Evolutionary conservation across 176 grass and related monocot species (phyloP), one percentile per base, ranked within the genome.

Genomic region (Ensete ventricosum): DNA sequence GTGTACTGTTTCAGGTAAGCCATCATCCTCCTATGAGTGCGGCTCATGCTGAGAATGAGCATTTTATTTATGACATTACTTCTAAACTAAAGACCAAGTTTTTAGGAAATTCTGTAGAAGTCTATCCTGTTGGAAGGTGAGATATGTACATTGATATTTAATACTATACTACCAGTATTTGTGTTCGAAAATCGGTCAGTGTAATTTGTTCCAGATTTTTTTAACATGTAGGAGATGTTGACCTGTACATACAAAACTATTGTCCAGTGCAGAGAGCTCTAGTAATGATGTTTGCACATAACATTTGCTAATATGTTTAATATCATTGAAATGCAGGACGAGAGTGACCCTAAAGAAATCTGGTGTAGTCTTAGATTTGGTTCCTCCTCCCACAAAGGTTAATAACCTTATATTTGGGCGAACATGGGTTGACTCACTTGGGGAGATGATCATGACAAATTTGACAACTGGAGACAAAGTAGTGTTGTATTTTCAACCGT

Each of bases 1-100:
- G 10, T 26, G 8, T 55, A 29, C 24, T 2, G 8, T 34, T 57
- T 77, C 70, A 91, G 96, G 91, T 99, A 71, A 99, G 96, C 43
- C 96, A 99, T 73, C 96, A 99, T 87, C 96, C 96, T 78, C 96
- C 96, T 11, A 99, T 89, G 96, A 86, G 96, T 60, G 91, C n/a
- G 51, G 96, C 84, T 59, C 96, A 99, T 82, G 81, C 82, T 81
- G 96, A 99, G 81, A 99, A 99, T 48, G 84, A 86, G 1, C 96
- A 99, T 88, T 99, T 99, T 84, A 89, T 75, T 20, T 99, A 99
- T 78, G 96, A 99, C 75, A 99, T 99, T 13, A 91, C 96, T 9
- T 99, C 96, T 20, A 99, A 99, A 83, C 53, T 99, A 76, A 99
- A 87, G 84, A 91, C 96, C 12, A 99, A 99, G 62, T 99, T 99